Evolutionary conservation across 1,284 basidiomycete species (phyloP).

Genomic region (Apiotrichum sp.): DNA sequence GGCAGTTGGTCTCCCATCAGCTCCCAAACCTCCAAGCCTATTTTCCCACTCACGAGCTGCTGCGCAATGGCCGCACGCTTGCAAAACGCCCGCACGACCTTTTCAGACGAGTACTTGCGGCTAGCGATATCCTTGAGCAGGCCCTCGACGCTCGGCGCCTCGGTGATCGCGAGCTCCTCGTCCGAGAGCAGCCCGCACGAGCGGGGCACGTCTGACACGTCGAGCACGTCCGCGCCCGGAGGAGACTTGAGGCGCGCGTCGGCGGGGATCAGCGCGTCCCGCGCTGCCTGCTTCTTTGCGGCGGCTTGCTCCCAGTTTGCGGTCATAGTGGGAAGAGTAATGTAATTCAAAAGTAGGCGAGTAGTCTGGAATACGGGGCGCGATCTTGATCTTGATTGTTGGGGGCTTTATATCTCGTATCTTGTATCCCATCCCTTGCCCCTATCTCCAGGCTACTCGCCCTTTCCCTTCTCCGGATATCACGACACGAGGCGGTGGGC

Average conservation of each 20-base stretch:
- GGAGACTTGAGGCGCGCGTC: slow-evolving; percentile 51
- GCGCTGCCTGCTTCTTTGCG: slow-evolving; percentile 51
- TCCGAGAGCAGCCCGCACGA: slow-evolving; percentile 57
- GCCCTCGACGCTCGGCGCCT: slow-evolving; percentile 34
- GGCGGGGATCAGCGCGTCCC: slow-evolving; percentile 54
- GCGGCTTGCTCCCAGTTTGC: not conserved
- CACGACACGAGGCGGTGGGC: too few species aligned
- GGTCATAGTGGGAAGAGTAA: not conserved
- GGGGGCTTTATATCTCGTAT: too few species aligned
- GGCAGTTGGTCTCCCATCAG: slow-evolving; percentile 32
- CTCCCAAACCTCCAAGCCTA: not conserved
- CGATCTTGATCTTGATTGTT: too few species aligned
- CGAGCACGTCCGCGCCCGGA: slow-evolving; percentile 49
- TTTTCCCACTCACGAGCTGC: slow-evolving; percentile 50
- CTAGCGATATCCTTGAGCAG: slow-evolving; percentile 23
- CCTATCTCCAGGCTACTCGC: too few species aligned
- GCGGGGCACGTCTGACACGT: slow-evolving; percentile 49
- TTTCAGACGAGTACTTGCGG: slow-evolving; percentile 18
- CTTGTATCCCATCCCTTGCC: too few species aligned
- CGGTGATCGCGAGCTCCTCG: slow-evolving; percentile 63
- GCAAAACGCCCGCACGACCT: slow-evolving; percentile 53
- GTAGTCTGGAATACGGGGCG: too few species aligned
- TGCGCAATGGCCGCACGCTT: slow-evolving; percentile 75
- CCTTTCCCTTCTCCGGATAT: too few species aligned
- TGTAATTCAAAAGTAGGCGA: not conserved